Percentiles rank a stretch among this genome's conserved stretches.
Evolutionary conservation across 306 rosid genomes (phyloP).

Genomic region (Vigna unguiculata): DNA sequence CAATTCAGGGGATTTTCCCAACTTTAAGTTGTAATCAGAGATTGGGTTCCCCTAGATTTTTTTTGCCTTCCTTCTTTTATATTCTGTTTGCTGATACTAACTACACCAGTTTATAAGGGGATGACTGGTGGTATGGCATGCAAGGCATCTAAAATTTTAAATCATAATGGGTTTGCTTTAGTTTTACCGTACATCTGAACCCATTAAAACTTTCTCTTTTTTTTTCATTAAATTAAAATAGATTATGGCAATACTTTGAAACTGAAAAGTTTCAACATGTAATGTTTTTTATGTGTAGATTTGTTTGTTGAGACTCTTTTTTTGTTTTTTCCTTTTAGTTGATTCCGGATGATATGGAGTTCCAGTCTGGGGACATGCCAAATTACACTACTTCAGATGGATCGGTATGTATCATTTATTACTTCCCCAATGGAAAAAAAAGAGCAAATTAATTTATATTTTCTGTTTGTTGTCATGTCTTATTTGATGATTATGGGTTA

Average conservation of each 20-base stretch:
- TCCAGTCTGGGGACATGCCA: constrained; percentile 93
- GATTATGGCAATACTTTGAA: constrained; percentile 18
- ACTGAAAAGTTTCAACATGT: constrained; percentile 14
- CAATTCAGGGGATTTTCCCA: not conserved
- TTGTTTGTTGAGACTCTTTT: not conserved
- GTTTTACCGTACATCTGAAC: not conserved
- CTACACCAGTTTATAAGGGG: not conserved
- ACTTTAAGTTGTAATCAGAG: not conserved
- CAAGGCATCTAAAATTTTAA: not conserved
- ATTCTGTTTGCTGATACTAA: not conserved
- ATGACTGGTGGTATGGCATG: constrained; percentile 5
- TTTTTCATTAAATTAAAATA: not conserved
- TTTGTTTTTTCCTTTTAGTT: constrained; percentile 53
- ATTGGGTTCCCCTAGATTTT: not conserved
- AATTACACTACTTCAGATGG: constrained; percentile 98
- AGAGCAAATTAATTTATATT: constrained; percentile 3
- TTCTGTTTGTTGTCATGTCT: constrained; percentile 8
- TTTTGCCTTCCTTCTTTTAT: not conserved
- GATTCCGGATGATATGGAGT: constrained; percentile 99
- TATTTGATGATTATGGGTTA: not conserved
- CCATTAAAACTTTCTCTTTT: not conserved
- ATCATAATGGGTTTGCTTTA: not conserved
- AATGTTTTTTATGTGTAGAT: not conserved
- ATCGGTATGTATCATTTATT: constrained; percentile 63
- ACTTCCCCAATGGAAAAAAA: constrained; percentile 22